These are phyloP conservation scores for Neurospora sublineolata DNA, from an alignment of 495 filamentous ascomycete genomes.

Conservation along the genomic window DNA sequence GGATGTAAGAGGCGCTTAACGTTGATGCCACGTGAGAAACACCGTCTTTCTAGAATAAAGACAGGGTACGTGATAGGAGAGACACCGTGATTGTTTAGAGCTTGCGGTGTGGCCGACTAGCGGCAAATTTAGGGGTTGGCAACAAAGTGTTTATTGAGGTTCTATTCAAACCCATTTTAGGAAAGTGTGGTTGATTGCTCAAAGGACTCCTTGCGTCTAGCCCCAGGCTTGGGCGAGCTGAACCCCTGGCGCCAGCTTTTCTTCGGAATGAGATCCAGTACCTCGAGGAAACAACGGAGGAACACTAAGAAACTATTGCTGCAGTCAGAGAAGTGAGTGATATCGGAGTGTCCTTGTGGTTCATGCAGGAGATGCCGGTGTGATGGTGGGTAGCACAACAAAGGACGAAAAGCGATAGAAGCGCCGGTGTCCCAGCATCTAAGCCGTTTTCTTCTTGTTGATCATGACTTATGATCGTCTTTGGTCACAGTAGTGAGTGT, in stretches of 20 bases:
- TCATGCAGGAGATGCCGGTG: not conserved
- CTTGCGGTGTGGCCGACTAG: not conserved
- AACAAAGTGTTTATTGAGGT: conserved; percentile 12
- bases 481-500: not conserved
- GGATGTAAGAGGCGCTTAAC: not conserved
- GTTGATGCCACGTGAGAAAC: not conserved
- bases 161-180: conserved; percentile 28
- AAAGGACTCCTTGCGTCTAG: not conserved
- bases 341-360: not conserved
- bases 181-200: conserved; percentile 4
- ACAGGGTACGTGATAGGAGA: not conserved
- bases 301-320: not conserved
- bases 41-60: not conserved
- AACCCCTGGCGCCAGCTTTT: not conserved
- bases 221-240: not conserved
- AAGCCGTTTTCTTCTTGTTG: not conserved
- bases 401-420: not conserved
- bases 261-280: not conserved
- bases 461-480: not conserved
- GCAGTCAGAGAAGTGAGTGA: not conserved
- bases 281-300: not conserved
- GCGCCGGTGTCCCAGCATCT: not conserved
- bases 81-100: not conserved
- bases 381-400: not conserved
- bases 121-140: not conserved